Base-by-base conservation (phyloP, 306 rosid genomes). In the Malus orientalis region DNA sequence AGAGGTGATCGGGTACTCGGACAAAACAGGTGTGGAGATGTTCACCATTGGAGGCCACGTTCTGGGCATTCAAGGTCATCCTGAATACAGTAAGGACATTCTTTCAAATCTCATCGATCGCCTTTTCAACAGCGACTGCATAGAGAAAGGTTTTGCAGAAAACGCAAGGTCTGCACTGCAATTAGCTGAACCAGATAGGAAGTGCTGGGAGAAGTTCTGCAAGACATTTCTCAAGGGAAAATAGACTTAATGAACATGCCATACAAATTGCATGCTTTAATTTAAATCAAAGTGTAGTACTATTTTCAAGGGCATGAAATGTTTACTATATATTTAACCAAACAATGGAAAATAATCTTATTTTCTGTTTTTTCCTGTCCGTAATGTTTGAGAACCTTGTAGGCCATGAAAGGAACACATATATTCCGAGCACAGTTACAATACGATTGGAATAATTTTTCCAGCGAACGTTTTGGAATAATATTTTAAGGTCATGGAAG, bases 41-140 rank as follows among this genome's bases (percentile, higher is more conserved):
- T 92, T 92, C 79, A 70, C 75, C 70, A 81, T 89, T 74, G 88
- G 69, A 74, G 79, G 77, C 14, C 89, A 89, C 69, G 76, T 88
- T 74, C 83, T 92, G 69, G 93, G 96, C 20, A 87, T 92, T 71
- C 96, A 89, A 82, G 96, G 96, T 51, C 93, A 89, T 62, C 96
- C 96, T 61, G 93, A 88, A 80, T 89, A 86, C 74, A 67, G 82
- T 42, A 89, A 73, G 70, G 97, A 87, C 80, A 91, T 89, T 66
- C 79, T 89, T 4, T 71, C 44, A 11, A 74, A 85, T 70, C 85
- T 92, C 49, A 85, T 88, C 30, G 91, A 88, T 72, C 90, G 89
- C 23, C 89, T 89, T 40, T 71, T 78, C 74, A 71, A 79, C 55
- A 80, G 66, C 59, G 42, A 84, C 64, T 68, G 66, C 72, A 86